Base-by-base conservation (phyloP, 108 stramenopile species). In the Skeletonema grethae region DNA sequence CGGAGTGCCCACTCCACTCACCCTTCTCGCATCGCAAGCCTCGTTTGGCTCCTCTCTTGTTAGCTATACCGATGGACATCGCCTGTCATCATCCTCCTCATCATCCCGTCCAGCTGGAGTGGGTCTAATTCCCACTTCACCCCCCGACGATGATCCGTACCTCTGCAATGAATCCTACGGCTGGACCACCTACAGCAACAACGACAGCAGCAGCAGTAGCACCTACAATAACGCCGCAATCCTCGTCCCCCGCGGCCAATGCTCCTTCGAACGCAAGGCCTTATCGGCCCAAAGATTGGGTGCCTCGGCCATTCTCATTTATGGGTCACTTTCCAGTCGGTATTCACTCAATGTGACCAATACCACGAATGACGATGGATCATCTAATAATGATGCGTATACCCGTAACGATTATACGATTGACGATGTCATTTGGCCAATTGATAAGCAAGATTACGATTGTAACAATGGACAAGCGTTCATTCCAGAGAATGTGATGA, bases 11-110 rank as follows among this genome's bases (percentile, higher is more conserved):
- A 7, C 35, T 22, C 29, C 70, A 4, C 20, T 72, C 32, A 76
- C 86, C 15, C 78, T 88, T 31, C 73, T 90, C 39, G 86, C 86
- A 7, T 90, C 90, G 8, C 90, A 95, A 71, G 94, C 94, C 6
- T 76, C 61, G 20, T 95, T 90, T 76, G 91, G 90, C 8, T 8
- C 68, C 5, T 15, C 41, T 2, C 73, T 65, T 7, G 53, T 63
- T 3, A 12, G 13, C 12, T 76, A 56, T 38, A 11, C 22, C 20
- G 22, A 72, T 13, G 57, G 80, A 2, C 13, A 57, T 59, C 57
- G 16, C 7, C 56, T 5, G 7, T 15, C 57, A 57, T 0, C 53
- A 9, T 45, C 55, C 16, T 45, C 55, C 16, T 22, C 65, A 66
- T 7, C 7, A 0, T 29, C 15, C 16, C 55, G 48, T 8, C 55